phyloP scores from a whole-genome alignment of 129 eudicot species.

The Pittosporum tobira region DNA sequence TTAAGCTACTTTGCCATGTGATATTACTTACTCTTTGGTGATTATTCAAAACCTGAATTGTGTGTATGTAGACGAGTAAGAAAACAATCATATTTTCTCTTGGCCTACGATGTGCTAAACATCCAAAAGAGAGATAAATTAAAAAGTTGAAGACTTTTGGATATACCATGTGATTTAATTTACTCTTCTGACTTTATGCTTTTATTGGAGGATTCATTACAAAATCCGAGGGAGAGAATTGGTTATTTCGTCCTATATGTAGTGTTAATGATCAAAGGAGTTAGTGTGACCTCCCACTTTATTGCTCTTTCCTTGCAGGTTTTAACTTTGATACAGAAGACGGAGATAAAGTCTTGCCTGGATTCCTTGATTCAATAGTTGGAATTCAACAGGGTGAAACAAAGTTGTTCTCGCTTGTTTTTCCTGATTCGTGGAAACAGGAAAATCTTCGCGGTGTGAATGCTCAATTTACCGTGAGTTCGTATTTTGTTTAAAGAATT shows the following conservation, averaged over 20 bases:
- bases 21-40: neutral
- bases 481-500: neutral
- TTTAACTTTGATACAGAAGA: constrained; percentile 90
- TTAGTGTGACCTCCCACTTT: neutral
- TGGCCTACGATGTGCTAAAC: neutral
- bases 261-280: neutral
- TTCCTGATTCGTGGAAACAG: constrained; percentile 93
- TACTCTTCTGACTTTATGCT: too few relatives aligned
- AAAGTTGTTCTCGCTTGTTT: constrained; percentile 69
- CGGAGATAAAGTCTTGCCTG: constrained; percentile 80
- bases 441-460: constrained; percentile 86
- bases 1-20: constrained; percentile 2
- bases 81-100: neutral
- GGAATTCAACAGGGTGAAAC: constrained; percentile 87
- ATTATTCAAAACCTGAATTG: neutral
- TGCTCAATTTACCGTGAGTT: constrained; percentile 85
- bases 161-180: too few relatives aligned
- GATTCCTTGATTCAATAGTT: constrained; percentile 66
- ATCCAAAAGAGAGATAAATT: neutral
- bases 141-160: too few relatives aligned
- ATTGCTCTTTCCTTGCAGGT: constrained; percentile 35
- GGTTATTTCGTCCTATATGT: too few relatives aligned
- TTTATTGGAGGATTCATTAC: too few relatives aligned
- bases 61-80: neutral
- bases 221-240: too few relatives aligned